A percentile compares a stretch with the other conserved stretches of the same genome.
Evolutionary conservation across 2,329 filamentous ascomycete species (phyloP).

Genomic region (Cadophora malorum): DNA sequence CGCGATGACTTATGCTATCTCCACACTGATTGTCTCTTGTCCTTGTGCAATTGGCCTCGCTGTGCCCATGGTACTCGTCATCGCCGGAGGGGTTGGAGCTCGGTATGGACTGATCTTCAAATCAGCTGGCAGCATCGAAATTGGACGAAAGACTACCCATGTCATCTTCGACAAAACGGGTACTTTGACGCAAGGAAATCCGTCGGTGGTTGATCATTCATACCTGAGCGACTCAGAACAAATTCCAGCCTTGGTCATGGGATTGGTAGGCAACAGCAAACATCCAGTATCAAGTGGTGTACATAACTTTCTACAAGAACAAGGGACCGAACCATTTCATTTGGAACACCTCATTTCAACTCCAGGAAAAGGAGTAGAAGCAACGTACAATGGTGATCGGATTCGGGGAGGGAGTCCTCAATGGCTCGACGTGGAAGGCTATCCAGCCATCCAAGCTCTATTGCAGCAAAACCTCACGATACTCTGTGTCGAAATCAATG

Average conservation of each 20-base stretch:
- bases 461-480: constrained; percentile 50
- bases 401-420: constrained; percentile 57
- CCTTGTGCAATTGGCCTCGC: constrained; percentile 76
- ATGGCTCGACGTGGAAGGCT: constrained; percentile 51
- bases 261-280: constrained; percentile 43
- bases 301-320: constrained; percentile 43
- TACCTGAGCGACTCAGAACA: constrained; percentile 37
- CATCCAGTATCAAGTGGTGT: constrained; percentile 45
- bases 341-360: constrained; percentile 48
- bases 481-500: constrained; percentile 55
- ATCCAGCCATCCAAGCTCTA: constrained; percentile 46
- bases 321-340: constrained; percentile 29
- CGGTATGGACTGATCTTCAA: constrained; percentile 74
- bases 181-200: constrained; percentile 71
- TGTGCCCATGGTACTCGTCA: constrained; percentile 79
- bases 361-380: constrained; percentile 52
- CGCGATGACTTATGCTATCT: constrained; percentile 75
- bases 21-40: constrained; percentile 74
- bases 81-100: constrained; percentile 71
- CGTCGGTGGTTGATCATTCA: constrained; percentile 52
- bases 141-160: constrained; percentile 64
- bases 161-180: constrained; percentile 85
- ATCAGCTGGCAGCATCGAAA: constrained; percentile 67
- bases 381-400: constrained; percentile 34
- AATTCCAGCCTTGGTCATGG: constrained; percentile 34